Conservation (phyloP, 2,329 filamentous ascomycete species). For the Tolypocladium nubicola region DNA sequence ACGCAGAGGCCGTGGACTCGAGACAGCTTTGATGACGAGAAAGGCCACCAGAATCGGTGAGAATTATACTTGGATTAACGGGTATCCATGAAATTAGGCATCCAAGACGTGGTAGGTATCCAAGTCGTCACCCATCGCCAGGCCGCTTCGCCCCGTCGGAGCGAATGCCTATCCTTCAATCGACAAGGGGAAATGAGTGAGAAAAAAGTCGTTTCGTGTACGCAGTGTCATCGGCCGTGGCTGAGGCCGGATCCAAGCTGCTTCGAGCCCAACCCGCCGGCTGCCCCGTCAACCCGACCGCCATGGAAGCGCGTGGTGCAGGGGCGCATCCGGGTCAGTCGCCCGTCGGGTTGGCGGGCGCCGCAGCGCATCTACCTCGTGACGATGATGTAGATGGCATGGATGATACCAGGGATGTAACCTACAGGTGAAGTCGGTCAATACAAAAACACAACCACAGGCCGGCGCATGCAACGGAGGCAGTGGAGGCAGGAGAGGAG, state of each 20-base stretch:
- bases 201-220: background rate
- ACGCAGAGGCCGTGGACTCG: background rate
- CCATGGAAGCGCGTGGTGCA: background rate
- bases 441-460: background rate
- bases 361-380: constrained; percentile 2
- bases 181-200: background rate
- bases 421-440: constrained; percentile 19
- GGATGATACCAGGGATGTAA: constrained; percentile 74
- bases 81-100: constrained; percentile 2
- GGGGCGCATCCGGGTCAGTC: background rate
- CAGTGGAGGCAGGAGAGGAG: background rate
- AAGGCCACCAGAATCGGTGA: background rate
- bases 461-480: background rate
- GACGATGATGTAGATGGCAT: constrained; percentile 80
- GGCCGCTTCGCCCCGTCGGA: background rate
- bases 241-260: background rate
- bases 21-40: background rate
- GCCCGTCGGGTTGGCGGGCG: background rate
- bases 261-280: background rate
- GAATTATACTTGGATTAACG: background rate
- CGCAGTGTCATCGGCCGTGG: background rate
- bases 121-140: background rate
- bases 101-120: background rate
- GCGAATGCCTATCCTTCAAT: background rate
- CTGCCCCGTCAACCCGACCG: background rate